Conservation (phyloP, 208 protist species). For the Naegleria gruberi region DNA sequence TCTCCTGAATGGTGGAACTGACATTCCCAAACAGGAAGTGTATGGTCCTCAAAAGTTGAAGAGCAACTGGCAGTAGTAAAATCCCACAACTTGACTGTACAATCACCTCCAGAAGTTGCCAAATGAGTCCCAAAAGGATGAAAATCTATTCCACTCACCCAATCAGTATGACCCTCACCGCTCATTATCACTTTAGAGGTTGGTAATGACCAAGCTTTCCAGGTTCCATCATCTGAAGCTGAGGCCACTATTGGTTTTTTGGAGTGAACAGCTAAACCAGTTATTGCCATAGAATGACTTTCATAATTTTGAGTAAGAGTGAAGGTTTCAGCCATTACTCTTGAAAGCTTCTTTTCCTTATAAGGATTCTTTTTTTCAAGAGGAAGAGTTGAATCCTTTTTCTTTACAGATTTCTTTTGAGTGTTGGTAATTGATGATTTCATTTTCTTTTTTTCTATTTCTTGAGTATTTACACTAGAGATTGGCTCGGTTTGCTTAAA, state of each 20-base stretch:
- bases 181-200: slow-evolving; percentile 82
- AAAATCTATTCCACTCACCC: slow-evolving; percentile 71
- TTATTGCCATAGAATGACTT: slow-evolving; percentile 72
- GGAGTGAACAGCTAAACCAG: slow-evolving; percentile 76
- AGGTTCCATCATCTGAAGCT: slow-evolving; percentile 85
- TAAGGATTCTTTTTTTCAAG: slow-evolving; percentile 41
- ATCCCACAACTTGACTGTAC: slow-evolving; percentile 92
- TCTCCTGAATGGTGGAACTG: slow-evolving; percentile 84
- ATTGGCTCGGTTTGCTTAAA: neutral
- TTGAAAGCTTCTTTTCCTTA: slow-evolving; percentile 17
- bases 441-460: neutral
- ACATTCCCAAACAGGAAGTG: slow-evolving; percentile 82
- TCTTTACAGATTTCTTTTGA: neutral
- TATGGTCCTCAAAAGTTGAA: slow-evolving; percentile 78
- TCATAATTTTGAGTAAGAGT: slow-evolving; percentile 20
- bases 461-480: neutral
- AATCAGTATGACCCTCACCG: slow-evolving; percentile 85
- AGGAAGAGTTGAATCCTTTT: slow-evolving; percentile 3
- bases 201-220: slow-evolving; percentile 83
- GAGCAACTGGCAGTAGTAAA: slow-evolving; percentile 72
- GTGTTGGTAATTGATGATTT: neutral
- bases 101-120: slow-evolving; percentile 84
- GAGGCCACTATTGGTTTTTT: slow-evolving; percentile 85
- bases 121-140: slow-evolving; percentile 80
- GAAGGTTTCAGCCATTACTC: slow-evolving; percentile 27